Base-by-base conservation (phyloP, 306 rosid species). In the Quercus cerris region DNA sequence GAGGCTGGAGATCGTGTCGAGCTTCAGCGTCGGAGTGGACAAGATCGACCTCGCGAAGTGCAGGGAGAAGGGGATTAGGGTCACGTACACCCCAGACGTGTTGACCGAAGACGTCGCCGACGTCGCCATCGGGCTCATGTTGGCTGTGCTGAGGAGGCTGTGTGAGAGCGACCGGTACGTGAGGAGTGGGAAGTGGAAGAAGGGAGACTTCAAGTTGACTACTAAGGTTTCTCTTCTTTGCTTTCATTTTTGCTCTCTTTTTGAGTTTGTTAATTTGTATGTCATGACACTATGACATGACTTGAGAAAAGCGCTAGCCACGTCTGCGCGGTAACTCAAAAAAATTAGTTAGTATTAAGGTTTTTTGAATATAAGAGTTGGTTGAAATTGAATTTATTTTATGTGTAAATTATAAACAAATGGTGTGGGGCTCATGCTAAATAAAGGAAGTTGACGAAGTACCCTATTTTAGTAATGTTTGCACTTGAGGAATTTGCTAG, bases 101-200 rank as follows among this genome's bases (percentile, higher is more conserved):
- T 78, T 95, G 90, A 91, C 98, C 10, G 97, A 95, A 1, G 99
- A 95, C 0, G 94, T 86, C 1, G 97, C 97, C 3, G 98, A 95
- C 63, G 78, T 91, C 54, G 82, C 98, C 0, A 85, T 95, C 6
- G 93, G 95, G 1, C 69, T 93, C 81, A 84, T 86, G 6, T 52
- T 93, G 18, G 84, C 94, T 0, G 87, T 93, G 12, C 56, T 89
- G 81, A 75, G 99, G 75, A 78, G 93, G 81, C 74, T 95, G 11
- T 90, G 85, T 23, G 89, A 80, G 71, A 70, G 92, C 67, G 99
- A 91, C 63, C 88, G 95, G 5, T 93, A 56, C 30, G 87, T 95
- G n/a, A 85, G 96, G 73, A 79, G 77, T 41, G 97, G 96, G 10
- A 76, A 72, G 6, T 94, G 97, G 99, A 94, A 86, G 78, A 44